Base-by-base conservation (phyloP, 352 stramenopile genomes). In the Thalassiosira mediterranea region DNA sequence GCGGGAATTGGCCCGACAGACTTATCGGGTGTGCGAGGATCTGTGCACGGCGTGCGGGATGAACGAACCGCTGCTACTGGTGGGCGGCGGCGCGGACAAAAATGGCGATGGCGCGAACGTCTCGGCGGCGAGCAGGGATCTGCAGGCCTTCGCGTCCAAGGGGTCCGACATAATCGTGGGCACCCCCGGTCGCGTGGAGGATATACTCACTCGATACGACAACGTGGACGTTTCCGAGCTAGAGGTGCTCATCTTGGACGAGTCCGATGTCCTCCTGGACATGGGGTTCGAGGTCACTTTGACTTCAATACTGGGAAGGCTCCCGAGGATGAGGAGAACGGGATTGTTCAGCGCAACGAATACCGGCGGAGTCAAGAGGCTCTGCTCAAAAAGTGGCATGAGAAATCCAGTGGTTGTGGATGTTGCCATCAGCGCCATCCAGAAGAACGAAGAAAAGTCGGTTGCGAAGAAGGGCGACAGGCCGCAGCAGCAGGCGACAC, bases 191-290 rank as follows among this genome's bases (percentile, higher is more conserved):
- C 88, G 96, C 13, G 94, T 98, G 40, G 95, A 97, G 76, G 96
- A 98, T 86, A 70, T 98, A 48, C 88, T 99, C 19, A 91, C 76
- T 1, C 65, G 88, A 53, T 95, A 95, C 68, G 85, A 81, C 58
- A 88, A 87, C n/a, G 77, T 98, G 40, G 94, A 98, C 71, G 89
- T 94, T 13, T 92, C 90, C 31, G 93, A 98, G 83, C 94, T 99
- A 54, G 96, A 99, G 72, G 94, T 98, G 29, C 87, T 99, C 19
- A 97, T 99, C 51, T 80, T 99, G 29, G 97, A 99, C 82, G 97
- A 99, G 82, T 97, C 96, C n/a, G 97, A 99, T 76, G 98, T 96
- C 21, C 75, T 99, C 34, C 89, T 99, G 34, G 96, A 98, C 82
- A 98, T 98, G 90, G 96, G 96, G 63, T 98, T 99, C 72, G 94